Evolutionary conservation across 2,329 filamentous ascomycete species (phyloP).

Genomic region (Sclerotinia glacialis): DNA sequence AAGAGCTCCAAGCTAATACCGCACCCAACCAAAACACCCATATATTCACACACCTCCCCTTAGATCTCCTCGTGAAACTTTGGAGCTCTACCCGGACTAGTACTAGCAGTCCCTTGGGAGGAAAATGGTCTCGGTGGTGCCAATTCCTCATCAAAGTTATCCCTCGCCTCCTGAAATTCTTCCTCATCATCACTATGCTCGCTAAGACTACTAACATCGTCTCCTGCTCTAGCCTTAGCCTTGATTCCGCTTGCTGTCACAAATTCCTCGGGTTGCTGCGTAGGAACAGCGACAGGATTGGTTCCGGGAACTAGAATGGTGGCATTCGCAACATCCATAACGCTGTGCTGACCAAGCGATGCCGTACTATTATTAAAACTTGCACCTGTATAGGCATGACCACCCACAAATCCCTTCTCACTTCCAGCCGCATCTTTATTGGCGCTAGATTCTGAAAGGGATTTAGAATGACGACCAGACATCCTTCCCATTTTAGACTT

Average conservation of each 20-base stretch:
- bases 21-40: neutral
- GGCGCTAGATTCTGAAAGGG: conserved; percentile 17
- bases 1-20: neutral
- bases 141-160: conserved; percentile 45
- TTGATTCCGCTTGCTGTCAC: neutral
- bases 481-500: conserved; percentile 47
- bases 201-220: conserved; percentile 13
- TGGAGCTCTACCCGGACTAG: conserved; percentile 56
- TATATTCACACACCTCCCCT: conserved; percentile 9
- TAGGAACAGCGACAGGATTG: neutral
- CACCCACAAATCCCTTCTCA: conserved; percentile 49
- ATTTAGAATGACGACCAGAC: conserved; percentile 40
- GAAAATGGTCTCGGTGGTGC: conserved; percentile 40
- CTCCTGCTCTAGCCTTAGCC: neutral
- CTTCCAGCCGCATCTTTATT: conserved; percentile 16
- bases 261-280: neutral
- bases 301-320: neutral
- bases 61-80: conserved; percentile 58
- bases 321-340: neutral
- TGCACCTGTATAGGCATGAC: conserved; percentile 47
- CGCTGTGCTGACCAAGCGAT: conserved; percentile 13
- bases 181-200: conserved; percentile 38
- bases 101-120: conserved; percentile 38
- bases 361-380: conserved; percentile 47
- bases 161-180: conserved; percentile 52